Evolutionary conservation across 352 stramenopile genomes (phyloP).

Genomic region (Pythium dissimile): DNA sequence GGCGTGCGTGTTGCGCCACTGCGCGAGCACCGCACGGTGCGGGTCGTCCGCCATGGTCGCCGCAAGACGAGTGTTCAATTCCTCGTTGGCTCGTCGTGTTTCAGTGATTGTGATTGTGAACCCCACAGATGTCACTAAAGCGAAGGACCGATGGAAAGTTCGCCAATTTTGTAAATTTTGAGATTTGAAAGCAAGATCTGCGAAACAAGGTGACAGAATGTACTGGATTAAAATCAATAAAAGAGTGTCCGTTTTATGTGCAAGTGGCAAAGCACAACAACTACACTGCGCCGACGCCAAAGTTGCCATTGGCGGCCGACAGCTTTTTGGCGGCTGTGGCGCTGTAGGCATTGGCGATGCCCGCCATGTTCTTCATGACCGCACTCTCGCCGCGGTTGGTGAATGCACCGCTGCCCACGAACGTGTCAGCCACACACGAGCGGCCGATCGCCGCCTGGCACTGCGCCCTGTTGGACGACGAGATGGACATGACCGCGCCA

Average conservation of each 20-base stretch:
- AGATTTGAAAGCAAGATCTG: too few species aligned
- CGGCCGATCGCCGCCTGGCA: constrained; percentile 1
- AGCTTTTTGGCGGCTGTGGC: constrained; percentile 4
- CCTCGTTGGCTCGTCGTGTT: neutral
- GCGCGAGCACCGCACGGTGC: neutral
- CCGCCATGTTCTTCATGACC: constrained; percentile 11
- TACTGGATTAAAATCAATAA: too few species aligned
- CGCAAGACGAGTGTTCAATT: neutral
- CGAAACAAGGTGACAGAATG: too few species aligned
- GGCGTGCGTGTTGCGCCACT: neutral
- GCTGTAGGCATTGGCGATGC: constrained; percentile 10
- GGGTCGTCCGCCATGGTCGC: constrained; percentile 11
- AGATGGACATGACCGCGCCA: constrained; percentile 12
- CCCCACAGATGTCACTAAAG: neutral
- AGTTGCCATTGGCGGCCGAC: constrained; percentile 6
- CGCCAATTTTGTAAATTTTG: neutral
- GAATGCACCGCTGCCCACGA: constrained; percentile 16
- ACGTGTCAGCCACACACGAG: constrained; percentile 8
- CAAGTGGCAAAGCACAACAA: too few species aligned
- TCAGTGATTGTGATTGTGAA: too few species aligned
- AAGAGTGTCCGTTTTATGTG: too few species aligned
- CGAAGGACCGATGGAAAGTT: neutral
- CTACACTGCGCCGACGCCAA: constrained; percentile 17
- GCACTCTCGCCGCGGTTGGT: neutral
- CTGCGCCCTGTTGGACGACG: constrained; percentile 3